A percentile compares a stretch with the other conserved stretches of the same genome.
phyloP scores from a whole-genome alignment of 345 rosid species.

The Odontarrhena argentea region DNA sequence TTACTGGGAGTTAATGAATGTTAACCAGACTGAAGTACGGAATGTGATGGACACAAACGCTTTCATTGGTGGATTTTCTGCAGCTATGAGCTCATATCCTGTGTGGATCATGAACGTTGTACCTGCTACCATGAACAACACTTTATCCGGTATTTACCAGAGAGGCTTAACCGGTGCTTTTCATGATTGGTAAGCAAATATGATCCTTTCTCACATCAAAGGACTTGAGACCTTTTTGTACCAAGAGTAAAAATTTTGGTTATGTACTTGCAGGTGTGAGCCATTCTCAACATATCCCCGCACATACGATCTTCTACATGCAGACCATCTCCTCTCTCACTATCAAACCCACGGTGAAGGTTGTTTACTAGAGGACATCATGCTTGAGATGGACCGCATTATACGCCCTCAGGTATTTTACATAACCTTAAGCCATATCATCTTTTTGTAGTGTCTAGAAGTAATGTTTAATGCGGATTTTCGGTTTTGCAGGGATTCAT shows the following conservation, averaged over 20 bases:
- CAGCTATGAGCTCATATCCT: slow-evolving; percentile 65
- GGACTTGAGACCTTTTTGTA: background rate
- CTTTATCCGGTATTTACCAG: slow-evolving; percentile 76
- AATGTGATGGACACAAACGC: slow-evolving; percentile 96
- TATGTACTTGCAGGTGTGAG: slow-evolving; percentile 65
- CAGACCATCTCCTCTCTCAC: slow-evolving; percentile 62
- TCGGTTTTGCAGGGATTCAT: slow-evolving; percentile 65
- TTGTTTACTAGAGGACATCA: slow-evolving; percentile 75
- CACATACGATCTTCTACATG: slow-evolving; percentile 86
- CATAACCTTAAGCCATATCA: slow-evolving; percentile 17
- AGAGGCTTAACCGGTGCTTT: slow-evolving; percentile 77
- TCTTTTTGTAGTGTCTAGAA: background rate
- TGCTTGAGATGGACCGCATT: slow-evolving; percentile 98
- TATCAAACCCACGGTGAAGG: slow-evolving; percentile 53
- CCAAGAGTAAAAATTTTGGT: background rate
- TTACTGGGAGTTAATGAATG: slow-evolving; percentile 78
- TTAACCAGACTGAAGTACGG: slow-evolving; percentile 52
- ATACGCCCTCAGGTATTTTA: slow-evolving; percentile 76
- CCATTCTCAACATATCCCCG: slow-evolving; percentile 98
- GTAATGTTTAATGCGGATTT: background rate
- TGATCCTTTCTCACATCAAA: background rate
- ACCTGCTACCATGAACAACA: slow-evolving; percentile 62
- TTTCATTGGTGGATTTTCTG: slow-evolving; percentile 75
- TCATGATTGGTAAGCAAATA: slow-evolving; percentile 81
- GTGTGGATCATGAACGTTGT: slow-evolving; percentile 96